Evolutionary conservation across 23 red algal species (phyloP), one percentile per base, ranked within the genome.

Genomic region (Gracilariopsis chorda): DNA sequence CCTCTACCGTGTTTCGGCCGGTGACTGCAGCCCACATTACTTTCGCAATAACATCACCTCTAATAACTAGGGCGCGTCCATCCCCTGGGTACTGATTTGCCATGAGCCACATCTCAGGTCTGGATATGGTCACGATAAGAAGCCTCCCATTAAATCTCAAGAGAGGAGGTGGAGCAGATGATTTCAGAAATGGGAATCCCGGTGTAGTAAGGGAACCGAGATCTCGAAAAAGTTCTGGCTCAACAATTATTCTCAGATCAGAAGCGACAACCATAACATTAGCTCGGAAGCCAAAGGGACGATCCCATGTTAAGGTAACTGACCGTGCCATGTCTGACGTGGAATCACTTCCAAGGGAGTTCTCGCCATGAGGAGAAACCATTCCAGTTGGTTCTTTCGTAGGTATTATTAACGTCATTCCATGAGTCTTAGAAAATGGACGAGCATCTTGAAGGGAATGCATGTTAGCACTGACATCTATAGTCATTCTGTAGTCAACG

Each of bases 201-300:
- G 91, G 91, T 4, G 81, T 67, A 51, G 91, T 94, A 27, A 94
- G 59, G 8, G 61, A 46, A 27, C 91, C 82, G 57, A 94, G 91
- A 34, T 94, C 91, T 0, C 91, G 76, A 17, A 94, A 94, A 16
- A 94, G 51, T 34, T 94, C 91, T 74, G 91, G 91, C 36, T 86
- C 91, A 7, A 94, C 91, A 60, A 94, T 87, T 51, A 94, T 70
- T 52, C 91, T 80, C 40, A 94, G 41, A 65, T 86, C 61, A 36
- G 91, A 94, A 16, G 82, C 91, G 64, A 86, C 91, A 46, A 94
- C 49, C 91, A 94, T 94, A 39, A 94, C 75, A 43, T 94, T 94
- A 0, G 91, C 48, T 4, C 91, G 91, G 58, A 86, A 86, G 44
- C 91, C 91, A 37, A 86, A 94, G 8, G 91, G 91, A 8, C 91